Percentiles rank a stretch among this genome's conserved stretches.
Evolutionary conservation across 2,329 filamentous ascomycete genomes (phyloP).

Genomic region (Venturia nashicola): DNA sequence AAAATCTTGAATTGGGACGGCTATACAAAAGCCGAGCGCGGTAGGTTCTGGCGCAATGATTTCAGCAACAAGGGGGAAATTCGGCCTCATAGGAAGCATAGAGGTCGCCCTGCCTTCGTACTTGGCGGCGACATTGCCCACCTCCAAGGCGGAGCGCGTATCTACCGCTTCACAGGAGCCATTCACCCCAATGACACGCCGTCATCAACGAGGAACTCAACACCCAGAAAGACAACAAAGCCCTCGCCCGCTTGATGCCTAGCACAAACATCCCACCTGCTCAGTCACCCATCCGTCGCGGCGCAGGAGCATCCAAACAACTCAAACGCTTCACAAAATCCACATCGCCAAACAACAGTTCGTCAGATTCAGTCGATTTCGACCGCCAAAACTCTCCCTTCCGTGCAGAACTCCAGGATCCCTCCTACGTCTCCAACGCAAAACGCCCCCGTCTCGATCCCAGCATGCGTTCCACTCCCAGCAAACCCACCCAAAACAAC

Average conservation of each 20-base stretch:
- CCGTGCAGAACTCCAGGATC: not conserved
- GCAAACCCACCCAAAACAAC: not conserved
- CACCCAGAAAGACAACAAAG: not conserved
- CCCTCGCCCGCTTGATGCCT: not conserved
- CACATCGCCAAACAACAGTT: not conserved
- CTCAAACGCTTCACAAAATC: not conserved
- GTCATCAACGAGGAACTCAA: not conserved
- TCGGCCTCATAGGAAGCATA: constrained; percentile 20
- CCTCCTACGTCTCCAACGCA: not conserved
- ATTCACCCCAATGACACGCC: not conserved
- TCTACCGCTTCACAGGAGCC: constrained; percentile 1
- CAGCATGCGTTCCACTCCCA: not conserved
- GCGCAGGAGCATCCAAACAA: not conserved
- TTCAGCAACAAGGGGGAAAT: constrained; percentile 23
- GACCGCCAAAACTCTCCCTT: not conserved
- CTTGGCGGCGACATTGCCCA: not conserved
- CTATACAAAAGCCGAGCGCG: not conserved
- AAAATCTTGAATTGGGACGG: constrained; percentile 15
- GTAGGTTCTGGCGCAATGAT: constrained; percentile 26
- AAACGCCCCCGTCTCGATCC: not conserved
- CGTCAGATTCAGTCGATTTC: not conserved
- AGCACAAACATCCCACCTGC: not conserved
- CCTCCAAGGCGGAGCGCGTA: not conserved
- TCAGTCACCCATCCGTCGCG: not conserved
- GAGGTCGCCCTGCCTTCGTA: constrained; percentile 23